Conservation (phyloP, 805 yeast genomes). For the Starmerella apis region DNA sequence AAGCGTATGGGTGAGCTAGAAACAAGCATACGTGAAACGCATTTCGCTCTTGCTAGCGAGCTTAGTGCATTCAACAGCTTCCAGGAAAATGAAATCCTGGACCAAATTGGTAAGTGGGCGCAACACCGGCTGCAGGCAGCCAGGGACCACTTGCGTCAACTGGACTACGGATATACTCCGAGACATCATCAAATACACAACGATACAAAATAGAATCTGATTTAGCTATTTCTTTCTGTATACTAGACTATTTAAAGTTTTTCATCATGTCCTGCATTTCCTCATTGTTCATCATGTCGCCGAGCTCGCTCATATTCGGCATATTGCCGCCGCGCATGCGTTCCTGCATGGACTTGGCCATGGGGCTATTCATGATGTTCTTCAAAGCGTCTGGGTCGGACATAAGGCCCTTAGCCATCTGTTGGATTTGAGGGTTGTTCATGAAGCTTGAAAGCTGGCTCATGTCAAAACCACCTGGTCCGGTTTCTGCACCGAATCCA, state of each 20-base stretch:
- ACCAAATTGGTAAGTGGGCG: constrained; percentile 23
- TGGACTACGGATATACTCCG: constrained; percentile 14
- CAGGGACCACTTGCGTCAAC: constrained; percentile 21
- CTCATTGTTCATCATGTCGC: constrained; percentile 62
- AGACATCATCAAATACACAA: background rate
- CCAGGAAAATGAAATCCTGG: constrained; percentile 30
- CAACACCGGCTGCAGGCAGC: constrained; percentile 20
- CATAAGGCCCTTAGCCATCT: constrained; percentile 83
- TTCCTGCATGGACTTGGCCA: constrained; percentile 73
- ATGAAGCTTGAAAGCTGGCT: constrained; percentile 53
- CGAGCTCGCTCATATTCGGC: constrained; percentile 49
- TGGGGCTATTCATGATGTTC: constrained; percentile 70
- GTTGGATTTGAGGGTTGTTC: constrained; percentile 86
- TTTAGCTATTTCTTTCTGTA: background rate
- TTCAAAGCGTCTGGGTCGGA: constrained; percentile 67
- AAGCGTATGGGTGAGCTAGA: constrained; percentile 28
- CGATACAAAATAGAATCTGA: background rate
- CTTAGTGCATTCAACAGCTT: constrained; percentile 30
- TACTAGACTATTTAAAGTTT: constrained; percentile 4
- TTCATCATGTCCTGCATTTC: constrained; percentile 43
- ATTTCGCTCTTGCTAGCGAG: constrained; percentile 33
- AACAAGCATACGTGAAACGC: constrained; percentile 30
- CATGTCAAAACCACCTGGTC: constrained; percentile 63
- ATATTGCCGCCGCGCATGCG: constrained; percentile 50
- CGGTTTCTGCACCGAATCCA: constrained; percentile 30